Conservation (phyloP, 345 rosid genomes). For the Laguncularia racemosa region DNA sequence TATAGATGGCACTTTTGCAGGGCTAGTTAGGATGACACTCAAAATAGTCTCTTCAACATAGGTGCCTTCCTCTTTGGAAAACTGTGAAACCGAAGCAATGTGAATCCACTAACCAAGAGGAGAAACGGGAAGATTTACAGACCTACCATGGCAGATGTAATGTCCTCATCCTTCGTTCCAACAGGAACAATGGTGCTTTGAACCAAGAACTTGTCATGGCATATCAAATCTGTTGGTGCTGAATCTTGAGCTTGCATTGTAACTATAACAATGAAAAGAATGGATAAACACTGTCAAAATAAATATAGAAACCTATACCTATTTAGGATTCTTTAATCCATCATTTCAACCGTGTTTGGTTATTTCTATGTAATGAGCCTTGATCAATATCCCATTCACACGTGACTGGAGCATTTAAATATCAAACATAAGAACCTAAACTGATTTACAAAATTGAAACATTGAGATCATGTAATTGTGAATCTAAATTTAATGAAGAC, state of each 20-base stretch:
- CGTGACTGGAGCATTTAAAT: too few relatives aligned
- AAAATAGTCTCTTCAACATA: constrained; percentile 38
- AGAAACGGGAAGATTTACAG: constrained; percentile 3
- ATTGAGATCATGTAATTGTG: too few relatives aligned
- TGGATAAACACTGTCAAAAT: not conserved
- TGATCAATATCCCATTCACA: too few relatives aligned
- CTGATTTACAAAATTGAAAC: too few relatives aligned
- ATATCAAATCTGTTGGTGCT: constrained; percentile 40
- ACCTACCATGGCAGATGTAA: constrained; percentile 31
- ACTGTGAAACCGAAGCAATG: constrained; percentile 17
- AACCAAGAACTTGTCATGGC: constrained; percentile 58
- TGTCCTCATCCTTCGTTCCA: constrained; percentile 34
- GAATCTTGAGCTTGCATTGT: constrained; percentile 44
- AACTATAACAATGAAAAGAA: constrained; percentile 22
- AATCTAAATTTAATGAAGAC: too few relatives aligned
- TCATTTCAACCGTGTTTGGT: too few relatives aligned
- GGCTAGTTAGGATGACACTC: constrained; percentile 30
- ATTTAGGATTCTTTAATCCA: not conserved
- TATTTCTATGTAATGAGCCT: too few relatives aligned
- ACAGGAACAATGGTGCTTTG: constrained; percentile 39
- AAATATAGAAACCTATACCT: not conserved
- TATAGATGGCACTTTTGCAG: not conserved
- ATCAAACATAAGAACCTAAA: too few relatives aligned
- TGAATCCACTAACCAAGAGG: not conserved
- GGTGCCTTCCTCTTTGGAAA: constrained; percentile 31